Base-by-base conservation (phyloP, 805 yeast genomes). In the Candida chilensis region DNA sequence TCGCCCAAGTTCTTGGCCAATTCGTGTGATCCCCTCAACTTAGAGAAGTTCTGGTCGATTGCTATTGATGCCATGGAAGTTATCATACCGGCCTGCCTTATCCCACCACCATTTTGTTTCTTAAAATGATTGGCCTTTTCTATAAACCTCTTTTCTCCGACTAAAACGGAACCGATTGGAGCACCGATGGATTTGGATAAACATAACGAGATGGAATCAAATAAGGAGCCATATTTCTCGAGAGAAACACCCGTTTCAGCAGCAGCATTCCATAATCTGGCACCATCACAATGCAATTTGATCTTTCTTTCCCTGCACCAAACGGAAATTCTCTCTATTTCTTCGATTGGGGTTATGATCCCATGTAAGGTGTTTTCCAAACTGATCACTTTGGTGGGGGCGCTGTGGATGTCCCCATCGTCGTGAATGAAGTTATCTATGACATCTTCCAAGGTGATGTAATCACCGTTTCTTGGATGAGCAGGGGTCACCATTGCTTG, bases 101-200 rank as follows among this genome's bases (percentile, higher is more conserved):
- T 74, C 39, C 96, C 96, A 42, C 96, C 96, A 48, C 96, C 96
- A 40, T 74, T 73, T 58, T 88, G 96, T 47, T 88, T 88, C 42
- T 83, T 80, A 61, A 87, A 81, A 57, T 87, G 94, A 50, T 76
- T 78, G 26, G 92, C 85, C 47, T 74, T 77, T 42, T 63, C 57
- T 37, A 86, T 78, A 41, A 76, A 67, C 30, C 60, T 57, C 24
- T 49, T 45, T 27, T 62, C 57, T 24, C 95, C 92, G 22, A 86
- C 95, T 27, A 88, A 64, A 4, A 87, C 74, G 11, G 94, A 80
- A 5, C 96, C 96, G 45, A 88, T 77, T 35, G 96, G 96, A 1
- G 96, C 96, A 36, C 95, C 95, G 45, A 87, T 63, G 5, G 94
- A 79, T 54, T 88, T 88, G 29, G 95, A 85, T 31, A 88, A 57